These are phyloP conservation scores for Rosa multiflora DNA, from an alignment of 306 rosid species.

Conservation along the genomic window DNA sequence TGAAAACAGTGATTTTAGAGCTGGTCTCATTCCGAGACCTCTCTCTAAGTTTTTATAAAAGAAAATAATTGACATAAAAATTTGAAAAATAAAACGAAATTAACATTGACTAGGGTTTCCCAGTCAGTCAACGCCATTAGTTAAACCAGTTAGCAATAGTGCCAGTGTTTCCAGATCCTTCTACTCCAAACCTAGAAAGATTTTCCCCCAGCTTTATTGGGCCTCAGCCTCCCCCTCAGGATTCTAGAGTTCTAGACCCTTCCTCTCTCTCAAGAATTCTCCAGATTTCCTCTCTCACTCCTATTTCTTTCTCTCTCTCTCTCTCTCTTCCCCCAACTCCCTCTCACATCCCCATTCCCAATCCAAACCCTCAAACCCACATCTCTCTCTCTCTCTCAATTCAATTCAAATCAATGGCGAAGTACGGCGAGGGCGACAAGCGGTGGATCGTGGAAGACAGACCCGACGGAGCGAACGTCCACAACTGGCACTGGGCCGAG, in stretches of 20 bases:
- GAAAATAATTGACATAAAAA: too few species aligned
- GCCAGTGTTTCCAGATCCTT: constrained; percentile 7
- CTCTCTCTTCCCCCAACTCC: background rate
- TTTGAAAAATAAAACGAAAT: too few species aligned
- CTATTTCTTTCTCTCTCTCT: background rate
- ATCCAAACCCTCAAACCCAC: background rate
- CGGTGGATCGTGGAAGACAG: constrained; percentile 98
- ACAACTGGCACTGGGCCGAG: constrained; percentile 99
- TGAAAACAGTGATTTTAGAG: too few species aligned
- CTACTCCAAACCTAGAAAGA: background rate
- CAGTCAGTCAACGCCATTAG: background rate
- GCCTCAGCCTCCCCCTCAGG: background rate
- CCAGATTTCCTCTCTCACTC: background rate
- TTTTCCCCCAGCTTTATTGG: background rate
- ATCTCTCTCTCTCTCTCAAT: background rate
- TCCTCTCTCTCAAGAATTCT: background rate
- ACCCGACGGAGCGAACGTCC: constrained; percentile 91
- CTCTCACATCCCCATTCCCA: background rate
- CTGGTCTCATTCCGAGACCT: too few species aligned
- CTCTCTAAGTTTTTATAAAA: too few species aligned
- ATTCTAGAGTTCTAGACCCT: constrained; percentile 14
- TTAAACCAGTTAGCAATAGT: background rate
- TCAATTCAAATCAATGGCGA: constrained; percentile 49
- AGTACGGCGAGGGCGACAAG: constrained; percentile 91
- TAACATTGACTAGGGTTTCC: background rate